These are phyloP conservation scores for Drechslerella stenobrocha DNA, from an alignment of 2,329 filamentous ascomycete genomes.

Conservation along the genomic window DNA sequence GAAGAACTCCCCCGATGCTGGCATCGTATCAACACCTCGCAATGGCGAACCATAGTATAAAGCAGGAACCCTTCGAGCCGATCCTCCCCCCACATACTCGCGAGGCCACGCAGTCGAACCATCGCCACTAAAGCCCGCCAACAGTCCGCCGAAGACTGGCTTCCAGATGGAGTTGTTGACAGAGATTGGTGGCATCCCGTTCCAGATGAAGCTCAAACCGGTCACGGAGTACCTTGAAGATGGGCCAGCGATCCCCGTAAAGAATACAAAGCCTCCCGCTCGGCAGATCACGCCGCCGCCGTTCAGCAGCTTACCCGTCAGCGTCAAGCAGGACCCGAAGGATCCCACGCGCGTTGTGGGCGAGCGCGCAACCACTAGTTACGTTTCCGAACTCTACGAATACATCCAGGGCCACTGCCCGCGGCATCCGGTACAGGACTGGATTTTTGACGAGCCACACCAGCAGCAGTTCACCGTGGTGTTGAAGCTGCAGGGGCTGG, in stretches of 20 bases:
- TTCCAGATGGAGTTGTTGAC: slow-evolving; percentile 14
- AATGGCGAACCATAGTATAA: slow-evolving; percentile 22
- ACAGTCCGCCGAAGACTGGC: background rate
- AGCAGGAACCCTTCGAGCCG: slow-evolving; percentile 10
- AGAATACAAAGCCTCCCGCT: slow-evolving; percentile 37
- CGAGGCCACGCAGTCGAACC: background rate
- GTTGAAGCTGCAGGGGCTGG: slow-evolving; percentile 14
- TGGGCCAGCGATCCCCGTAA: slow-evolving; percentile 17
- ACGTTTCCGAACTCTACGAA: slow-evolving; percentile 43
- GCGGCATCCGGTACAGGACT: slow-evolving; percentile 19
- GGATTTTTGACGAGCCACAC: slow-evolving; percentile 23
- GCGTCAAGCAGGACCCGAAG: slow-evolving; percentile 24
- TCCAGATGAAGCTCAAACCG: slow-evolving; percentile 25
- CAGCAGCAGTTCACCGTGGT: slow-evolving; percentile 40
- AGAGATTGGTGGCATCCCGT: slow-evolving; percentile 15
- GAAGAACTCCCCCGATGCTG: background rate
- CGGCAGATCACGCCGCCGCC: slow-evolving; percentile 15
- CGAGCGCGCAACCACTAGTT: slow-evolving; percentile 26
- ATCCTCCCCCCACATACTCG: slow-evolving; percentile 11
- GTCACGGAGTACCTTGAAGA: slow-evolving; percentile 24
- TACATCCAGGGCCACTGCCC: slow-evolving; percentile 41
- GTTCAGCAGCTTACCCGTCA: slow-evolving; percentile 29
- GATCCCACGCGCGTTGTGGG: slow-evolving; percentile 34
- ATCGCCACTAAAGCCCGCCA: background rate
- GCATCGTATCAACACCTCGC: background rate